A percentile compares a stretch with the other conserved stretches of the same genome.
Conservation (phyloP, 345 rosid species). For the Eucalyptus grandis region DNA sequence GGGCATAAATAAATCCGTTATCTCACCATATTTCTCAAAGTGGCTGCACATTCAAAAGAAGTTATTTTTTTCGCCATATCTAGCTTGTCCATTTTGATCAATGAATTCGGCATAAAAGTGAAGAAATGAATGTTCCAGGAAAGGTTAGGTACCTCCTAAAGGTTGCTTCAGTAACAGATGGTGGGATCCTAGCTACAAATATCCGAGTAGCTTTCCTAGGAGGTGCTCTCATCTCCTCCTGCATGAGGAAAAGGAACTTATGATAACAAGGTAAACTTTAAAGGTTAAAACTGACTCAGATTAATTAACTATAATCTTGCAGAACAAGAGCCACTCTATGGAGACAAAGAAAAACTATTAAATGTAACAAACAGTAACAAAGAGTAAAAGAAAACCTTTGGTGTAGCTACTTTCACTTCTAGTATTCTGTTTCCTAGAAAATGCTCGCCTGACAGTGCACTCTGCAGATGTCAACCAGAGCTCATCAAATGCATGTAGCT, state of each 20-base stretch:
- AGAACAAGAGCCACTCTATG: neutral
- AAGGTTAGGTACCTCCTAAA: conserved; percentile 61
- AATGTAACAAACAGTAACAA: neutral
- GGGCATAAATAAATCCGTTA: conserved; percentile 93
- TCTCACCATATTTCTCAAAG: conserved; percentile 91
- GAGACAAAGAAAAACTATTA: neutral
- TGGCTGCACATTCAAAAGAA: conserved; percentile 36
- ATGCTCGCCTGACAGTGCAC: conserved; percentile 63
- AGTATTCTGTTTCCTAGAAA: conserved; percentile 78
- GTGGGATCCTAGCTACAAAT: conserved; percentile 88
- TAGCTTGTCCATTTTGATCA: neutral
- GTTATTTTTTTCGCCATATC: neutral
- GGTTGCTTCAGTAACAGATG: conserved; percentile 68
- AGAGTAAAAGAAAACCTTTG: conserved; percentile 49
- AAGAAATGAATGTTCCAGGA: neutral
- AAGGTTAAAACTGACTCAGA: neutral
- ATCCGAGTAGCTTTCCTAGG: conserved; percentile 75
- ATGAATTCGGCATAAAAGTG: neutral
- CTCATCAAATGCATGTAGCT: neutral
- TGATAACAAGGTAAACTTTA: neutral
- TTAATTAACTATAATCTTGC: neutral
- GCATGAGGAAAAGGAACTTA: neutral
- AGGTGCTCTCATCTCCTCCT: conserved; percentile 98
- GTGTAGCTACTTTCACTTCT: conserved; percentile 92
- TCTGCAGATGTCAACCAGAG: conserved; percentile 16